Base-by-base conservation (phyloP, 1,284 basidiomycete genomes). In the Kalmanozyma brasiliensis region DNA sequence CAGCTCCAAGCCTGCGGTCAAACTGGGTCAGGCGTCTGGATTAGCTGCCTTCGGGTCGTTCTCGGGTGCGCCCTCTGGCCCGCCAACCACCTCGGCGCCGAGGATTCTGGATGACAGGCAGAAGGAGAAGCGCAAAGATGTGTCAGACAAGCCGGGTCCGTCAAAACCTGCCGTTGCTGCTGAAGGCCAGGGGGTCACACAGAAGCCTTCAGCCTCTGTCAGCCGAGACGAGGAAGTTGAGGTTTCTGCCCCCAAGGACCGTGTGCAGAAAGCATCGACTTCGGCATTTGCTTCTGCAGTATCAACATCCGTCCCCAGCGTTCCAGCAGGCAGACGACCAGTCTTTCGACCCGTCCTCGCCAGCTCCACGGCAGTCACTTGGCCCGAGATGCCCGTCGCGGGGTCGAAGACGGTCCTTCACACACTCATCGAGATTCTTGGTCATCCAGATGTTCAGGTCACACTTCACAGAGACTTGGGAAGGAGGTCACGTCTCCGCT, bases 291-390 rank as follows among this genome's bases (percentile, higher is more conserved):
- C 49, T 17, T n/a, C 52, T 23, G 34, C 23, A 16, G 37, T 38
- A 22, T 40, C 47, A 0, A 35, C n/a, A n/a, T n/a, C 48, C 1
- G 45, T 57, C 5, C 32, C 57, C 0, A 49, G 36, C 11, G 46
- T 66, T 16, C 65, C 65, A 4, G 35, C 65, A 1, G 47, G 52
- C 4, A 52, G 71, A 20, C 65, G 45, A 36, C 51, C 65, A 1
- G 66, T 73, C 35, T 73, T 66, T 20, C 63, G 66, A 16, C 66
- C 67, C 8, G 71, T 73, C 3, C 59, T 73, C 14, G 52, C 57
- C 34, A 70, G 62, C 40, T 58, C 71, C 11, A 65, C 67, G 3
- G 63, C 55, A 1, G 66, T 73, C 13, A 47, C 44, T 10, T 73
- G 71, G 71, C 71, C 71, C 6, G 62, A 65, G 13, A 53, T 73